Evolutionary conservation across 2,329 filamentous ascomycete species (phyloP).

Genomic region (Hymenoscyphus fructigenus): DNA sequence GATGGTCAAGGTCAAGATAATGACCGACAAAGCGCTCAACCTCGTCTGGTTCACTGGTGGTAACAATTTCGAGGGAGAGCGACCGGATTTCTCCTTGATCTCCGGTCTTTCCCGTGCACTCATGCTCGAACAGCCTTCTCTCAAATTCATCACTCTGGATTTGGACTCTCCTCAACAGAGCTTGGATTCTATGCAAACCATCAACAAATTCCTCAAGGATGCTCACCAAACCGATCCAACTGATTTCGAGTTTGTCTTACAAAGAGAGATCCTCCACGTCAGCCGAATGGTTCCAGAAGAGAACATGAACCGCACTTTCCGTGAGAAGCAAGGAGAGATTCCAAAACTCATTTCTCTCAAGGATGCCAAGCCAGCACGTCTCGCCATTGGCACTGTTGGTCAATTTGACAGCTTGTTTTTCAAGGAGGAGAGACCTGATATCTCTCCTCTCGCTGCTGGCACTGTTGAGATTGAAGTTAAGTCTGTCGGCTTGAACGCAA

Average conservation of each 20-base stretch:
- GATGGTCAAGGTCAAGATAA: neutral
- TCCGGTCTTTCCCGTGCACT: constrained; percentile 11
- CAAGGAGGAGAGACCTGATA: constrained; percentile 20
- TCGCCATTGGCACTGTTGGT: constrained; percentile 20
- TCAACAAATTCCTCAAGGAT: constrained; percentile 1
- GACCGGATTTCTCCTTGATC: constrained; percentile 8
- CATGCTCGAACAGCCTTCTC: constrained; percentile 16
- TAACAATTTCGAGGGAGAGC: neutral
- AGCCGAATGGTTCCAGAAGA: constrained; percentile 29
- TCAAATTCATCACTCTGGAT: constrained; percentile 12
- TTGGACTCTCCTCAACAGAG: constrained; percentile 3
- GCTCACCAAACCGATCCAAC: neutral
- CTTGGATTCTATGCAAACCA: neutral
- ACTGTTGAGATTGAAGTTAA: constrained; percentile 15
- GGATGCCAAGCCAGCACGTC: constrained; percentile 6
- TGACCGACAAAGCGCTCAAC: constrained; percentile 7
- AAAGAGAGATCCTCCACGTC: constrained; percentile 23
- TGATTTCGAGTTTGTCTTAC: constrained; percentile 15
- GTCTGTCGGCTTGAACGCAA: constrained; percentile 22
- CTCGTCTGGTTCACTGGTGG: constrained; percentile 13
- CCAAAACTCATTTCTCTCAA: constrained; percentile 1
- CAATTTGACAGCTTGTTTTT: constrained; percentile 29
- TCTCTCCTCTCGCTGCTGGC: constrained; percentile 17
- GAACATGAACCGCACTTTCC: constrained; percentile 21
- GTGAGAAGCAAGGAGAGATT: constrained; percentile 4